phyloP scores from a whole-genome alignment of 1,284 basidiomycete genomes.

The Heimioporus punctisporus region DNA sequence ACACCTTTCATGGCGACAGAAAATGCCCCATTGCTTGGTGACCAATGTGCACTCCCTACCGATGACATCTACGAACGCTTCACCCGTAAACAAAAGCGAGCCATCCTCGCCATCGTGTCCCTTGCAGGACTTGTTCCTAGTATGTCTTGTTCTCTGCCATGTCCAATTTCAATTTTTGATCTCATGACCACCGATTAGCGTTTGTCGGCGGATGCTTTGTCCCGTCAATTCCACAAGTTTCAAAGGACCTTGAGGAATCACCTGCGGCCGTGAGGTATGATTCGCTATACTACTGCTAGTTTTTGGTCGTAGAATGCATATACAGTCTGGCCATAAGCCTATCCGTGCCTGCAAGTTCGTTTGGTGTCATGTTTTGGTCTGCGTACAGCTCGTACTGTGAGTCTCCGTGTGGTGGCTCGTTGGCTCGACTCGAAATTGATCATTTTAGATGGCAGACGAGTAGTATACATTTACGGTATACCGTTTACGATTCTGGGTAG shows the following conservation, averaged over 20 bases:
- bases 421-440: background rate
- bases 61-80: conserved; percentile 45
- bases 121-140: conserved; percentile 30
- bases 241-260: conserved; percentile 41
- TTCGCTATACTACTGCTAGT: conserved; percentile 9
- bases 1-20: conserved; percentile 22
- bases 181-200: conserved; percentile 30
- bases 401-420: conserved; percentile 4
- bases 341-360: conserved; percentile 22
- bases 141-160: conserved; percentile 14
- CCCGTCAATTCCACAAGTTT: conserved; percentile 48
- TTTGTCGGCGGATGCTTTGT: conserved; percentile 47
- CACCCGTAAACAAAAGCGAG: conserved; percentile 34
- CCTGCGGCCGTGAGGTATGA: conserved; percentile 42
- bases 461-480: conserved; percentile 45
- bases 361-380: conserved; percentile 30
- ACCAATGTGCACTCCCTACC: background rate
- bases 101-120: conserved; percentile 43
- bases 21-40: conserved; percentile 18
- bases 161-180: background rate
- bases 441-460: conserved; percentile 40
- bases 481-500: conserved; percentile 47
- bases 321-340: conserved; percentile 30
- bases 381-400: conserved; percentile 28
- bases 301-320: background rate